phyloP scores from a whole-genome alignment of 2,329 filamentous ascomycete genomes.

The Nemania sp. region DNA sequence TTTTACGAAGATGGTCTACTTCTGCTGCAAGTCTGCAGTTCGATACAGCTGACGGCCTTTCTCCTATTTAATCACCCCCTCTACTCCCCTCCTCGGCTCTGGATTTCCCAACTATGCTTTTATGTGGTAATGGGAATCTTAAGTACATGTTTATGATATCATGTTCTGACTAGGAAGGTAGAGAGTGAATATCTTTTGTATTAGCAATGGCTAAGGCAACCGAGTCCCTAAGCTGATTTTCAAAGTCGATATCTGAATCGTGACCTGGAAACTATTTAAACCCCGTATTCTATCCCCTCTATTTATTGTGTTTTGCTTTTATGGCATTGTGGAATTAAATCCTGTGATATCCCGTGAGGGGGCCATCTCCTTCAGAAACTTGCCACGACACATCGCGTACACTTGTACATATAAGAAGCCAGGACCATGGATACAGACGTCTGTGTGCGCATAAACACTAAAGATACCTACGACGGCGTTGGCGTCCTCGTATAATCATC shows the following conservation, averaged over 20 bases:
- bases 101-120: not conserved
- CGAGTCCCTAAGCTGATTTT: not conserved
- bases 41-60: no score
- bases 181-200: not conserved
- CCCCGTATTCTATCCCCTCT: not conserved
- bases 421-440: no score
- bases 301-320: not conserved
- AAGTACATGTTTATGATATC: not conserved
- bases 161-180: not conserved
- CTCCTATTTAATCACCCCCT: no score
- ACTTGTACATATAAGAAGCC: not conserved
- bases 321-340: not conserved
- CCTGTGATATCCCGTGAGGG: not conserved
- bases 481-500: not conserved
- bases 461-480: not conserved
- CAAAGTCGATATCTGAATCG: not conserved
- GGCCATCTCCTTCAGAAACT: not conserved
- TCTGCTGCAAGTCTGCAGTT: no score
- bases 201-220: not conserved
- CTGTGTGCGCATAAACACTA: no score
- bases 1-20: no score
- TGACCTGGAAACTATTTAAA: not conserved
- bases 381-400: not conserved
- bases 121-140: not conserved
- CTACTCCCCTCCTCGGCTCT: no score